Conservation (phyloP, 2,329 filamentous ascomycete species). For the Dothiorella sarmentorum region DNA sequence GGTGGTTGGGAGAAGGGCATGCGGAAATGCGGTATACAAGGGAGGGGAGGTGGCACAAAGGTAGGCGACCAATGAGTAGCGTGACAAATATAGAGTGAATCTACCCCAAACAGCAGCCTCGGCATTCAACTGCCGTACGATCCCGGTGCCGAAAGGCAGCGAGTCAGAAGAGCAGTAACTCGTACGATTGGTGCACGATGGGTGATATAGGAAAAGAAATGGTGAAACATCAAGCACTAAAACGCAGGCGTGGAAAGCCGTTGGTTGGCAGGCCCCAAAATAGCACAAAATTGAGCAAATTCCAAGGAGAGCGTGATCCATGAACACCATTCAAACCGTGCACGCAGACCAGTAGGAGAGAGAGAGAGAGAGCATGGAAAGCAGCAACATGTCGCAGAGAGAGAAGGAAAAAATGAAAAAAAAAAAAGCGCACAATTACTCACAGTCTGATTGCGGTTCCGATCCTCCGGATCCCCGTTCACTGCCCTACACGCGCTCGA, state of each 20-base stretch:
- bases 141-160: not conserved
- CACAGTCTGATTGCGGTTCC: not conserved
- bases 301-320: not conserved
- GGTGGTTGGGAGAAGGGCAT: not conserved
- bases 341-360: not conserved
- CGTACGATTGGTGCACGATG: not conserved
- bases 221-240: not conserved
- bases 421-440: too few species aligned
- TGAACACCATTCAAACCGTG: not conserved
- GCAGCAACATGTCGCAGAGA: not conserved
- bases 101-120: not conserved
- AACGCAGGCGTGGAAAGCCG: not conserved
- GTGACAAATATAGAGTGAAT: not conserved
- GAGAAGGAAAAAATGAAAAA: too few species aligned
- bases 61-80: not conserved
- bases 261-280: not conserved
- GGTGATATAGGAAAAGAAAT: not conserved
- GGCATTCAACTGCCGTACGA: not conserved
- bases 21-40: constrained; percentile 7
- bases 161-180: not conserved
- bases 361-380: not conserved
- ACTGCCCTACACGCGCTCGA: not conserved
- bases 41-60: not conserved
- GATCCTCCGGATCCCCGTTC: not conserved
- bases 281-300: constrained; percentile 1